These are phyloP conservation scores for Pichia sp. DNA, from an alignment of 1,139 yeast genomes.

Conservation along the genomic window DNA sequence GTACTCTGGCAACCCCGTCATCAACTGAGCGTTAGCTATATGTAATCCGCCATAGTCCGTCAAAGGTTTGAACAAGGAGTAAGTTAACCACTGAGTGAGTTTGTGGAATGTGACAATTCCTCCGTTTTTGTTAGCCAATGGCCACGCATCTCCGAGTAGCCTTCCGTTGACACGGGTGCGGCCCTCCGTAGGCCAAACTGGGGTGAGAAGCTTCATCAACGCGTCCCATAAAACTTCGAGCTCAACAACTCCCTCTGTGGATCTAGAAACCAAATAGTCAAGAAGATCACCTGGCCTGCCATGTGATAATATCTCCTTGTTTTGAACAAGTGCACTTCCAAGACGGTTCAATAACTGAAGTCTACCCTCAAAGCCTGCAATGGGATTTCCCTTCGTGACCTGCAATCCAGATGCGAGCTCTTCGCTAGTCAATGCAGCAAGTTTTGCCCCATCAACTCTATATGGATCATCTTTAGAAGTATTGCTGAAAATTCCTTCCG, in stretches of 20 bases:
- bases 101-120: slow-evolving; percentile 52
- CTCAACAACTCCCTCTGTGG: slow-evolving; percentile 27
- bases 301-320: slow-evolving; percentile 36
- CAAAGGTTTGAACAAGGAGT: slow-evolving; percentile 48
- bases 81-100: slow-evolving; percentile 56
- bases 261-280: slow-evolving; percentile 32
- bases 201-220: slow-evolving; percentile 42
- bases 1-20: slow-evolving; percentile 59
- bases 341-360: slow-evolving; percentile 35
- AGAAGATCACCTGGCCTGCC: slow-evolving; percentile 50
- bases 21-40: slow-evolving; percentile 33
- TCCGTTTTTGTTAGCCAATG: slow-evolving; percentile 29
- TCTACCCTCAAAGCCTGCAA: slow-evolving; percentile 48
- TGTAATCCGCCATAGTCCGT: slow-evolving; percentile 35
- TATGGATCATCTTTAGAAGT: slow-evolving; percentile 25
- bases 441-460: slow-evolving; percentile 37
- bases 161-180: slow-evolving; percentile 41
- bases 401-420: slow-evolving; percentile 35
- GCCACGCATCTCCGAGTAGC: slow-evolving; percentile 56
- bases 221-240: slow-evolving; percentile 43
- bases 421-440: slow-evolving; percentile 28
- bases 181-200: slow-evolving; percentile 54
- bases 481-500: slow-evolving; percentile 38
- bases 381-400: slow-evolving; percentile 35
- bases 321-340: slow-evolving; percentile 35